phyloP scores from a whole-genome alignment of 2,329 filamentous ascomycete genomes.

The Pseudogymnoascus sp. region DNA sequence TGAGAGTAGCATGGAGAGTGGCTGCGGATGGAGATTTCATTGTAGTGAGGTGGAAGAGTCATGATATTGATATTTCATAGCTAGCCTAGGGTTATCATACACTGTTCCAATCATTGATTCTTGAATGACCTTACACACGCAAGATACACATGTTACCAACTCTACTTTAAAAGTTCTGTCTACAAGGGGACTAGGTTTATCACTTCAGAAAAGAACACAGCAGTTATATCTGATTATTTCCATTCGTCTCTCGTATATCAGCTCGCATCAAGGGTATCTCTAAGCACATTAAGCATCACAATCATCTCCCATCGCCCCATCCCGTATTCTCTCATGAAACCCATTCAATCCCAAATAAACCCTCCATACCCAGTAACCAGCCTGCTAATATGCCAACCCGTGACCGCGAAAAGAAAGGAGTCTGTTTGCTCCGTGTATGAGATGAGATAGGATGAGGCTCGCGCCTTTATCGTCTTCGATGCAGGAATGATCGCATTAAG shows the following conservation, averaged over 20 bases:
- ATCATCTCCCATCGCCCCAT: background rate
- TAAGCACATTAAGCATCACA: constrained; percentile 5
- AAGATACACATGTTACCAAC: background rate
- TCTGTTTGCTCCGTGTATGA: constrained; percentile 5
- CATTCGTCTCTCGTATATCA: background rate
- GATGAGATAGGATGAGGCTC: constrained; percentile 5
- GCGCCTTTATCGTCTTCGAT: constrained; percentile 10
- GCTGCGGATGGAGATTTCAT: background rate
- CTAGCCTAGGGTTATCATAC: background rate
- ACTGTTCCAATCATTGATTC: background rate
- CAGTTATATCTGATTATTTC: constrained; percentile 5
- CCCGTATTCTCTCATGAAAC: background rate
- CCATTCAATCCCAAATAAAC: background rate
- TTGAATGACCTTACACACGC: too few species aligned
- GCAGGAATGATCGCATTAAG: background rate
- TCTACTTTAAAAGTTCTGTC: background rate
- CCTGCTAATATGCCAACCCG: constrained; percentile 5
- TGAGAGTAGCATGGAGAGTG: background rate
- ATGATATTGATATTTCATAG: background rate
- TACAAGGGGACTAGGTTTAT: background rate
- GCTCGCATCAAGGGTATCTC: constrained; percentile 6
- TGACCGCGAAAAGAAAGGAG: background rate
- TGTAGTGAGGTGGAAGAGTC: background rate
- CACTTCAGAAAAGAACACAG: background rate
- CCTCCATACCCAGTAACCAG: background rate